phyloP scores from a whole-genome alignment of 2,329 filamentous ascomycete species.

The Stagonosporopsis tanaceti region DNA sequence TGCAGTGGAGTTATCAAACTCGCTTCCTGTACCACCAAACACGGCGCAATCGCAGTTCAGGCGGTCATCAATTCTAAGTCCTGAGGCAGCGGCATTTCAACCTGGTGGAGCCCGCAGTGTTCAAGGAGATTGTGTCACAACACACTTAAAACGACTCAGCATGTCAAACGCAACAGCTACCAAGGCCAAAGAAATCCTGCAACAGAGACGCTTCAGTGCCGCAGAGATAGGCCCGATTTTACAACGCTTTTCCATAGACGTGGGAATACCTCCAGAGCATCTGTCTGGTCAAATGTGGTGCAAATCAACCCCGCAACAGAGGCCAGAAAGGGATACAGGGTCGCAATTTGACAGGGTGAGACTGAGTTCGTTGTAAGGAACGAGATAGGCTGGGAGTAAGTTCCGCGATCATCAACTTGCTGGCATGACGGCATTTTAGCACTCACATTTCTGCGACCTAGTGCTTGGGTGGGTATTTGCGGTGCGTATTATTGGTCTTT shows the following conservation, averaged over 20 bases:
- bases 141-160: constrained; percentile 28
- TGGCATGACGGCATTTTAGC: constrained; percentile 10
- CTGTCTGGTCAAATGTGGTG: constrained; percentile 15
- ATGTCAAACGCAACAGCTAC: constrained; percentile 24
- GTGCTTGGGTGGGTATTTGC: constrained; percentile 9
- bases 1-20: background rate
- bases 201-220: constrained; percentile 2
- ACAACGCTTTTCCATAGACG: background rate
- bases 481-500: constrained; percentile 3
- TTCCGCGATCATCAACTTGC: background rate
- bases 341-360: constrained; percentile 18
- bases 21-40: constrained; percentile 24
- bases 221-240: background rate
- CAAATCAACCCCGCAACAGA: constrained; percentile 13
- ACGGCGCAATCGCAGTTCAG: constrained; percentile 21
- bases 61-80: constrained; percentile 25
- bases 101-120: constrained; percentile 13
- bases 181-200: background rate
- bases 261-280: background rate
- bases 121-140: background rate
- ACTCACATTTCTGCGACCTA: background rate
- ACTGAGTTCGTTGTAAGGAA: constrained; percentile 29
- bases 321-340: background rate
- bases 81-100: constrained; percentile 36
- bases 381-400: constrained; percentile 5